Base-by-base conservation (phyloP, 2,329 filamentous ascomycete genomes). In the Aspergillus sp. region DNA sequence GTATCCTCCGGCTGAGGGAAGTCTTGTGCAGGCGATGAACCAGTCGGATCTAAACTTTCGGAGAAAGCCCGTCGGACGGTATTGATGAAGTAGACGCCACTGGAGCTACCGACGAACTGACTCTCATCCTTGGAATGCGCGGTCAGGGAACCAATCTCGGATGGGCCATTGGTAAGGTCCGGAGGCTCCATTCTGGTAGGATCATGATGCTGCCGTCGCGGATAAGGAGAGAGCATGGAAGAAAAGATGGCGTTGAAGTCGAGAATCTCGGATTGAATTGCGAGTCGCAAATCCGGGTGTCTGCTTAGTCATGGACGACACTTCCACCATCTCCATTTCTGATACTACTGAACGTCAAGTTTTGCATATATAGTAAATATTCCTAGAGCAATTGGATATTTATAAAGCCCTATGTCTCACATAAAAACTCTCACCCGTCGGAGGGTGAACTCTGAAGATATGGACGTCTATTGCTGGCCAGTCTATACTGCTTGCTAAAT, bases 11-110 rank as follows among this genome's bases (percentile, higher is more conserved):
- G 69, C 2, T 63, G 67, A 3, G 73, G 73, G 10, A 75, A 74
- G 2, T 65, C 66, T 12, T 61, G 62, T 5, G 60, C 65, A 19
- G 64, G 62, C 5, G 62, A 60, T 25, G 65, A 59, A 13, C 41
- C 59, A 4, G 62, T 60, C 8, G 64, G 53, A 48, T 70, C 69
- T 28, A 76, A 65, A 6, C 74, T 71, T 19, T 71, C 68, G 5
- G 78, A 78, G 67, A 84, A 84, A n/a, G 81, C 81, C 32, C 78
- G 77, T 45, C 80, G 80, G 58, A 84, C 82, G 1, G 82, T 84
- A 60, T 84, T 83, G 65, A 82, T 77, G 69, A 84, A 84, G 69
- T 80, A 84, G 48, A 84, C 80, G 3, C 82, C 82, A 43, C 79
- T 82, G 12, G 81, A 81, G 65, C 80, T 82, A 25, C 82, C 82